Base-by-base conservation (phyloP, 768 basidiomycete genomes). In the Termitomyces sp. region DNA sequence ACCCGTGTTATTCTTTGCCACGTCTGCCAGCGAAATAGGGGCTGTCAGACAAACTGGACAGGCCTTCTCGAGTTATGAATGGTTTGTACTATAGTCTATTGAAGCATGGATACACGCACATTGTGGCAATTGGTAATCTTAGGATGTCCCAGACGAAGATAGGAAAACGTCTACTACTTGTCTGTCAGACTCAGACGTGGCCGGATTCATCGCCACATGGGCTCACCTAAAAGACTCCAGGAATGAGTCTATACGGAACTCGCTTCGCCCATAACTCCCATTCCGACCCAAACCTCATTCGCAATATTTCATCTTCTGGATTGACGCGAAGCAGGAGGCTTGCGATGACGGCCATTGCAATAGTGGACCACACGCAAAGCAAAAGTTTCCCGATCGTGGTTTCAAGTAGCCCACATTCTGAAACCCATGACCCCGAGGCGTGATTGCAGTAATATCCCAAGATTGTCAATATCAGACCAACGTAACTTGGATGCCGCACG, bases 401-500 rank as follows among this genome's bases (percentile, higher is more conserved):
- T n/a, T 66, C 58, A 46, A 69, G 56, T 13, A 71, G 11, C 5
- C 68, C 71, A 35, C 69, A 73, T 54, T 72, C 67, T 25, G 53
- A 58, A 32, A 73, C 55, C 72, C 69, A 75, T 5, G 73, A 73
- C 5, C 70, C 70, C 2, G 58, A 54, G 0, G 62, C 58, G 42
- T 69, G 66, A 53, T 56, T 61, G 27, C 59, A 62, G 43, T 62
- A 62, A 13, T 60, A 56, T 9, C 65, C 70, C n/a, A 69, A 12
- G 18, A 72, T 58, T n/a, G 64, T 65, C 38, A 71, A 40, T 20
- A 71, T 70, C 15, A 73, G 56, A 10, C 66, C 71, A 15, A 63
- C 64, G 54, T 76, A 76, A 58, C 73, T 73, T 3, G 75, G 75
- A 55, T 76, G 74, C 36, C 74, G 67, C 15, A 75, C 64, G 42